Percentiles rank a stretch among this genome's conserved stretches.
Evolutionary conservation across 768 basidiomycete species (phyloP).

Genomic region (Pleurotus sapidus): DNA sequence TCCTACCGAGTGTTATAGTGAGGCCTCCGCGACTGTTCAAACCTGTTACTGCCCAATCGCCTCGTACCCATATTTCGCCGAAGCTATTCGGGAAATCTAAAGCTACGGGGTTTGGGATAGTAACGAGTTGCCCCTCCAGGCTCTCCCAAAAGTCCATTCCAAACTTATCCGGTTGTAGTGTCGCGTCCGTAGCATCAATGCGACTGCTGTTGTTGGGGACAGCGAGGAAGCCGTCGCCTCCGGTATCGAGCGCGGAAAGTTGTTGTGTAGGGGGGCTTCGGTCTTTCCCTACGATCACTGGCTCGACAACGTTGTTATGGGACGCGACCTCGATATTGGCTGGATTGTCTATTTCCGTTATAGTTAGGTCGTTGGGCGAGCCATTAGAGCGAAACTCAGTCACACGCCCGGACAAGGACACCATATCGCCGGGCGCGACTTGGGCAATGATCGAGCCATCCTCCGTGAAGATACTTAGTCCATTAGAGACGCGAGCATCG

Average conservation of each 20-base stretch:
- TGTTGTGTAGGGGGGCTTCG: slow-evolving; percentile 49
- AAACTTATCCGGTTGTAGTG: slow-evolving; percentile 45
- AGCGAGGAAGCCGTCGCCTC: slow-evolving; percentile 52
- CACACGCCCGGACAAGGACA: slow-evolving; percentile 45
- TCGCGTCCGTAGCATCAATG: slow-evolving; percentile 41
- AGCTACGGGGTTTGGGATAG: slow-evolving; percentile 43
- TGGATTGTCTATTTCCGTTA: slow-evolving; percentile 48
- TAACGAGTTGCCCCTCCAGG: slow-evolving; percentile 56
- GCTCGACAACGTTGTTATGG: slow-evolving; percentile 39
- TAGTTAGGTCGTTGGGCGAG: slow-evolving; percentile 36
- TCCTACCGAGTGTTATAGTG: slow-evolving; percentile 36
- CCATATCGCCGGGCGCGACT: slow-evolving; percentile 43
- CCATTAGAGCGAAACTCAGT: slow-evolving; percentile 46
- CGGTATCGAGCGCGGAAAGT: slow-evolving; percentile 46
- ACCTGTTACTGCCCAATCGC: slow-evolving; percentile 53
- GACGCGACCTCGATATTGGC: slow-evolving; percentile 42
- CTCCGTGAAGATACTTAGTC: slow-evolving; percentile 46
- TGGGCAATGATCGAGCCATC: slow-evolving; percentile 30
- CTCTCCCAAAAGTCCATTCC: slow-evolving; percentile 67
- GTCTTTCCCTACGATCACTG: slow-evolving; percentile 50
- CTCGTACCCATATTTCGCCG: slow-evolving; percentile 58
- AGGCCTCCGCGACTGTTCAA: slow-evolving; percentile 57
- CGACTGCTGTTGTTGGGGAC: slow-evolving; percentile 51
- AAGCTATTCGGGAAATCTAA: slow-evolving; percentile 49
- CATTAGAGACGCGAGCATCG: slow-evolving; percentile 48